Conservation (phyloP, 2,329 filamentous ascomycete genomes). For the Microcyclosporella mali region DNA sequence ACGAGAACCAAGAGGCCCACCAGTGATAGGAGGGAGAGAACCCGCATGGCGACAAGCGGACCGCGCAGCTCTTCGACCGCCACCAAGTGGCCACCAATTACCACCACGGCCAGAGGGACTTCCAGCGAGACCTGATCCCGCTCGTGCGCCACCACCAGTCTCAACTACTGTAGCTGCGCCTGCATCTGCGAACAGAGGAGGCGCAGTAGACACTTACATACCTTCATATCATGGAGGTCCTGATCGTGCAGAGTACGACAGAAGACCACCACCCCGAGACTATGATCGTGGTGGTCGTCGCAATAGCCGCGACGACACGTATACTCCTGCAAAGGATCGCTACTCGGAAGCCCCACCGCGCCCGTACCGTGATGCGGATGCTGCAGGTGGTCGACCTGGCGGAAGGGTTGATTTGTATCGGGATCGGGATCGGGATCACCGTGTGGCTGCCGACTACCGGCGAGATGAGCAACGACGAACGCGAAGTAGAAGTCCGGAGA, state of each 20-base stretch:
- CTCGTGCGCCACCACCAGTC: constrained; percentile 22
- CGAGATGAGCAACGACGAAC: constrained; percentile 26
- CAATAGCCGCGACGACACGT: constrained; percentile 17
- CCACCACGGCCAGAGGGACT: constrained; percentile 14
- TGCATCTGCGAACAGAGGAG: constrained; percentile 13
- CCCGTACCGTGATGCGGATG: constrained; percentile 18
- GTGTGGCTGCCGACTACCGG: constrained; percentile 13
- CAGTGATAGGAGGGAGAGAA: constrained; percentile 14
- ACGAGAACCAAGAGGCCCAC: constrained; percentile 19
- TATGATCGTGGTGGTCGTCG: constrained; percentile 18
- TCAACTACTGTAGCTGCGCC: constrained; percentile 10
- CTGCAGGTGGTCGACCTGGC: constrained; percentile 7
- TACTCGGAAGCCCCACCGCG: constrained; percentile 20
- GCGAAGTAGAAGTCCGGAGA: constrained; percentile 27
- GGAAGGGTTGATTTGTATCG: constrained; percentile 1
- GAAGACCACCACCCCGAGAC: constrained; percentile 12
- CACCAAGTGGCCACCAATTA: constrained; percentile 29
- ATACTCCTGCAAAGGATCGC: constrained; percentile 15
- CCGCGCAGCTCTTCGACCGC: constrained; percentile 9
- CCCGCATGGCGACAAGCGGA: constrained; percentile 25
- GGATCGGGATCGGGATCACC: constrained; percentile 19
- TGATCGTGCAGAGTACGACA: constrained; percentile 5
- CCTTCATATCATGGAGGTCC: constrained; percentile 34
- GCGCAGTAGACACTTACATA: constrained; percentile 39
- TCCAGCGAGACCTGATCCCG: constrained; percentile 25